Conservation (phyloP, 495 filamentous ascomycete genomes). For the Podospora comata region DNA sequence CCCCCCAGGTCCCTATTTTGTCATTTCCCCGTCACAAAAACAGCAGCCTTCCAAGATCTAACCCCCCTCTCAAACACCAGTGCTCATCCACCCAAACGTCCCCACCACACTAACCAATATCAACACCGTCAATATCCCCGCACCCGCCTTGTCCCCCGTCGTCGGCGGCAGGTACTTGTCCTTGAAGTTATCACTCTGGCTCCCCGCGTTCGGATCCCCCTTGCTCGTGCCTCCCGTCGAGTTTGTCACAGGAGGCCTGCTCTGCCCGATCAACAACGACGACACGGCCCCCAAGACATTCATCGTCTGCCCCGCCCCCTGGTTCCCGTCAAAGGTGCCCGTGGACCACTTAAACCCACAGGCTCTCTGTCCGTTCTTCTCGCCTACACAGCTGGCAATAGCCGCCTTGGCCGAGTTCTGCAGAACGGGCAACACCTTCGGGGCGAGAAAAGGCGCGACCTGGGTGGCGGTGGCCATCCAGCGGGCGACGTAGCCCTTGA, state of each 20-base stretch:
- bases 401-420: constrained; percentile 65
- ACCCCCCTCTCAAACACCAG: constrained; percentile 18
- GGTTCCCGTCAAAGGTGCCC: constrained; percentile 54
- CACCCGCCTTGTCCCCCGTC: constrained; percentile 61
- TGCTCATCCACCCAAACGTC: constrained; percentile 49
- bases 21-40: constrained; percentile 3
- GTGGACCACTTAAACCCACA: constrained; percentile 71
- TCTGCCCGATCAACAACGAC: constrained; percentile 45
- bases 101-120: constrained; percentile 38
- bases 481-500: constrained; percentile 82
- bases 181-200: constrained; percentile 23
- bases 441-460: constrained; percentile 63
- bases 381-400: constrained; percentile 63
- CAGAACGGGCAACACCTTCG: constrained; percentile 63
- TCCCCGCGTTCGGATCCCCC: constrained; percentile 61
- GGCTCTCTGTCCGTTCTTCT: constrained; percentile 46
- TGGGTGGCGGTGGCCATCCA: constrained; percentile 73
- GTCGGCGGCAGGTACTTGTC: constrained; percentile 40
- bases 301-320: constrained; percentile 68
- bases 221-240: constrained; percentile 62
- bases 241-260: constrained; percentile 52
- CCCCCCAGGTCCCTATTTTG: background rate
- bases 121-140: constrained; percentile 58
- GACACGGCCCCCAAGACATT: constrained; percentile 63
- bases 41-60: background rate